A percentile compares a stretch with the other conserved stretches of the same genome.
Evolutionary conservation across 768 basidiomycete species (phyloP).

Genomic region (Termitomyces sp.): DNA sequence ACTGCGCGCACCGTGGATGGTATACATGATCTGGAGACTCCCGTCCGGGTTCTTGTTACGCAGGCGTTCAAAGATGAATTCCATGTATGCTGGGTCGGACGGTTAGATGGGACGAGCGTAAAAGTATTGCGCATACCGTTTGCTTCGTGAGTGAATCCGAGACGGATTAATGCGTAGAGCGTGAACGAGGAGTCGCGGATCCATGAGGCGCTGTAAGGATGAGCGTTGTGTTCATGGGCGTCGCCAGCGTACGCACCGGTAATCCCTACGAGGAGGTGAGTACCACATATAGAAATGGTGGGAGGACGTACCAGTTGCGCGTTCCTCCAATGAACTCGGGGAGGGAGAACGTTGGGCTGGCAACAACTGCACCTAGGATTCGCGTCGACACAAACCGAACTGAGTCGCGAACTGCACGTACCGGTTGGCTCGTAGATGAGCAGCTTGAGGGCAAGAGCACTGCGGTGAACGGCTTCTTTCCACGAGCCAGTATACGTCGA

Average conservation of each 20-base stretch:
- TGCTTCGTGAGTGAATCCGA: slow-evolving; percentile 93
- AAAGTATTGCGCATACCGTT: slow-evolving; percentile 43
- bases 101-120: neutral
- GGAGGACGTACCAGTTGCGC: slow-evolving; percentile 65
- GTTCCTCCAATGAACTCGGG: slow-evolving; percentile 90
- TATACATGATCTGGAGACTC: slow-evolving; percentile 95
- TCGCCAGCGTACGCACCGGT: neutral
- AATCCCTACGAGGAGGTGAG: neutral
- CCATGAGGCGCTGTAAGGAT: slow-evolving; percentile 60
- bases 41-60: slow-evolving; percentile 85
- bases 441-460: slow-evolving; percentile 90
- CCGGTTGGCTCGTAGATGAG: slow-evolving; percentile 91
- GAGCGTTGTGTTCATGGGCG: neutral
- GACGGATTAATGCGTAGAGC: slow-evolving; percentile 86
- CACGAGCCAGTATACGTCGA: slow-evolving; percentile 91
- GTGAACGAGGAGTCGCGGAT: slow-evolving; percentile 97
- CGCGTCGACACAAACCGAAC: neutral
- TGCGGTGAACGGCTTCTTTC: slow-evolving; percentile 92
- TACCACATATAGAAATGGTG: neutral
- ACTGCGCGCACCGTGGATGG: slow-evolving; percentile 65
- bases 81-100: slow-evolving; percentile 65
- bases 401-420: slow-evolving; percentile 12
- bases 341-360: slow-evolving; percentile 91
- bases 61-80: slow-evolving; percentile 83
- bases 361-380: slow-evolving; percentile 74